Evolutionary conservation across 23 red algal genomes (phyloP), one percentile per base, ranked within the genome.

Genomic region (Gracilaria domingensis): DNA sequence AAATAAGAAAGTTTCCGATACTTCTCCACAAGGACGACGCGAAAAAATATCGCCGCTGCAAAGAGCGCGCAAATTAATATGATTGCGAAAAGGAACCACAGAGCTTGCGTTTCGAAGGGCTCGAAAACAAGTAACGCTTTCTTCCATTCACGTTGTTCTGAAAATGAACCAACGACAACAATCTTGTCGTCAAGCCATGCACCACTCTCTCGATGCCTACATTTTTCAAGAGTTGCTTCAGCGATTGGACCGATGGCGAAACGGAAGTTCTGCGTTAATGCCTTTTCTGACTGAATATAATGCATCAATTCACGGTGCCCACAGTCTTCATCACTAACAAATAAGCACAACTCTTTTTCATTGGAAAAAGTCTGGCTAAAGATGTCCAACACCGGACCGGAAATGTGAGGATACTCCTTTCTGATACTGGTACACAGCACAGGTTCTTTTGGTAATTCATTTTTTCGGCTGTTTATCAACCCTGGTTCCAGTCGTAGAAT

Each of bases 191-290:
- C 81, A 25, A 84, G 54, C 53, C 55, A 84, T 29, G 81, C 26
- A 16, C 53, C 81, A 61, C 53, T 64, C 58, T 55, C 53, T 24
- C 40, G 32, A 58, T 84, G 81, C 8, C 12, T 14, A 61, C 81
- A 84, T 38, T 84, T 44, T 37, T 37, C 29, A 0, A 32, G 35
- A 8, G 54, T 32, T n/a, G 81, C 40, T 29, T 84, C 81, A 16
- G 62, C 35, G 8, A 84, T 29, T 34, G 60, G 30, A 38, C 53
- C 60, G 18, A 84, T 66, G 13, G 81, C 81, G 59, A 84, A 84
- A 14, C 48, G 25, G 39, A 70, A 84, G 9, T 67, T 36, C 26
- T 32, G 4, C 14, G 4, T 29, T n/a, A 3, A 12, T 12, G 62
- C 62, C 51, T 18, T 18, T 20, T 14, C 17, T 55, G 51, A 55